These are phyloP conservation scores for Thelonectria discophora DNA, from an alignment of 2,329 filamentous ascomycete species.

Conservation along the genomic window DNA sequence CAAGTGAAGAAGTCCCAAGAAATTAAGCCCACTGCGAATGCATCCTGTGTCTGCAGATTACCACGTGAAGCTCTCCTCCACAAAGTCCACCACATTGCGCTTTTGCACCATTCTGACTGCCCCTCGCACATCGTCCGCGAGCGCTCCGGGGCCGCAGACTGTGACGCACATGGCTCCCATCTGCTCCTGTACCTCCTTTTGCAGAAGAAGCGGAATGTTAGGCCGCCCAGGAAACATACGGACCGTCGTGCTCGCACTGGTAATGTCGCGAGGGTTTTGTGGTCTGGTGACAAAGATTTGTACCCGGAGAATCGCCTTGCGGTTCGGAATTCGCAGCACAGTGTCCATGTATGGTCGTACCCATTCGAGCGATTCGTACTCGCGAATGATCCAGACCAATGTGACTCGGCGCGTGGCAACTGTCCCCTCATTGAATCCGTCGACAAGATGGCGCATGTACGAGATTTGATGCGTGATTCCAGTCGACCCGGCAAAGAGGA, in stretches of 20 bases:
- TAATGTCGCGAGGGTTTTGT: slow-evolving; percentile 82
- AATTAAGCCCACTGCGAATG: slow-evolving; percentile 16
- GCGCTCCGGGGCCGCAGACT: slow-evolving; percentile 77
- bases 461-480: slow-evolving; percentile 96
- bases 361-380: slow-evolving; percentile 91
- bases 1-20: slow-evolving; percentile 37
- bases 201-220: slow-evolving; percentile 80
- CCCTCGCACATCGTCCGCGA: slow-evolving; percentile 78
- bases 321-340: slow-evolving; percentile 79
- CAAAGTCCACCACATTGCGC: slow-evolving; percentile 72
- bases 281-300: slow-evolving; percentile 92
- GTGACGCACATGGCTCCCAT: slow-evolving; percentile 89
- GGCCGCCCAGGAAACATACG: slow-evolving; percentile 93
- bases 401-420: slow-evolving; percentile 83
- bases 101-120: slow-evolving; percentile 71
- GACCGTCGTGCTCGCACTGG: slow-evolving; percentile 79
- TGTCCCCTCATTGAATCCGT: slow-evolving; percentile 73
- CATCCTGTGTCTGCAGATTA: slow-evolving; percentile 40
- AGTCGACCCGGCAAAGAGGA: slow-evolving; percentile 91
- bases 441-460: slow-evolving; percentile 80
- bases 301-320: slow-evolving; percentile 84
- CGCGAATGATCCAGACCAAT: slow-evolving; percentile 92
- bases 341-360: slow-evolving; percentile 84
- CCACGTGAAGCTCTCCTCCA: slow-evolving; percentile 81
- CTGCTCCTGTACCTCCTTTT: slow-evolving; percentile 82